Evolutionary conservation across 352 stramenopile genomes (phyloP), one percentile per base, ranked within the genome.

Genomic region (Albugo laibachii): DNA sequence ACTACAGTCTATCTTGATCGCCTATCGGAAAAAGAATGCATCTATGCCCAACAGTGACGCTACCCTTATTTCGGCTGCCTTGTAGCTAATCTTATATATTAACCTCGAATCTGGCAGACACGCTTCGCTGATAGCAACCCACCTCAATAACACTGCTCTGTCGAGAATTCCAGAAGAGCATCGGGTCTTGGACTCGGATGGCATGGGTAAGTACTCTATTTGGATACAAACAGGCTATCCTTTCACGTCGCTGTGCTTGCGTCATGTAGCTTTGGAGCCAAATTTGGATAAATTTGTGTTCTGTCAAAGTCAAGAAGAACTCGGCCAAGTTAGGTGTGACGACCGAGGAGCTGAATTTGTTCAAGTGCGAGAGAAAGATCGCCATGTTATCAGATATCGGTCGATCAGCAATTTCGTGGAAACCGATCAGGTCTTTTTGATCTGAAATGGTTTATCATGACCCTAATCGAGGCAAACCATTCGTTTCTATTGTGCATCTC

Each of bases 221-320:
- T 21, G n/a, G 14, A 45, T 14, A 4, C 18, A 21, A 46, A 31
- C 35, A 15, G 21, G 12, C 8, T 49, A 39, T 18, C 24, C 1
- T 13, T 47, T 14, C 16, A 40, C 18, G 1, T 15, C 45, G 20
- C 18, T 48, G 13, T 40, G 12, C 27, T n/a, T 48, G 27, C 31
- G 2, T 46, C 40, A 43, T 19, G 18, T 37, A 89, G 76, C 85
- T 6, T n/a, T 64, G 0, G 53, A 80, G 44, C 77, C 77, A 1
- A 67, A 87, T 54, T 44, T 91, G 19, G 72, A 91, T 46, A 58
- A 55, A 27, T 91, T 91, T 51, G 77, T 91, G 24, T 86, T 91
- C 45, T 86, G 74, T 48, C 64, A 86, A 55, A 80, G 69, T 50
- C 73, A 71, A 38, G 52, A 54, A 13, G 59, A 63, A 13, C 58